Evolutionary conservation across 805 yeast genomes (phyloP), one percentile per base, ranked within the genome.

Genomic region (Ogataea wickerhamii): DNA sequence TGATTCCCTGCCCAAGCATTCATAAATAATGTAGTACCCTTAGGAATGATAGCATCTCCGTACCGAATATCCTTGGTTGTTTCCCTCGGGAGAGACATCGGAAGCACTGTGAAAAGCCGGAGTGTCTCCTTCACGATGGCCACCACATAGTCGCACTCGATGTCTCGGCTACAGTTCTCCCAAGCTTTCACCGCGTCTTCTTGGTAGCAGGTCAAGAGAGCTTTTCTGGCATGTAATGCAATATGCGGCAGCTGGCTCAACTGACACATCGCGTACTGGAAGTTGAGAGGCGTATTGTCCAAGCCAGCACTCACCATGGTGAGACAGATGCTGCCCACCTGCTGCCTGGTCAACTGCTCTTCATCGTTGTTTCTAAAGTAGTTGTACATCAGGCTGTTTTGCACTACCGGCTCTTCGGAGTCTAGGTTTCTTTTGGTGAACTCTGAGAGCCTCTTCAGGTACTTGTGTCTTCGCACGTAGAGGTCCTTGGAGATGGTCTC

Each of bases 271-370:
- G 80, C 66, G 44, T 81, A 78, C 44, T 74, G 73, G 34, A 82
- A 64, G 32, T 76, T 81, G 22, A 82, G 64, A 0, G 87, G 80
- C 0, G 81, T 74, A 45, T 84, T 83, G 53, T 83, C 91, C 18
- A 83, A 61, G 0, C 93, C 93, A 6, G 89, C 93, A 48, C 87
- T 80, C 0, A 83, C 80, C 82, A 82, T 76, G 0, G 89, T 80
- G 28, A 83, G 62, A 52, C 89, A 82, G 5, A 80, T 68, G 31
- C 85, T 75, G 31, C 66, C 65, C 34, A 78, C 53, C 49, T 81
- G 86, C 6, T 58, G 57, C 2, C 45, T 51, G 6, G 60, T 58
- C 10, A 70, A 42, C 18, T 48, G 47, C 19, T 40, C 53, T 18
- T 33, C 28, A 28, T 45, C 17, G 32, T 39, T 20, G 37, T 44